Conservation (phyloP, 768 basidiomycete species). For the Xanthoconium stramineum region DNA sequence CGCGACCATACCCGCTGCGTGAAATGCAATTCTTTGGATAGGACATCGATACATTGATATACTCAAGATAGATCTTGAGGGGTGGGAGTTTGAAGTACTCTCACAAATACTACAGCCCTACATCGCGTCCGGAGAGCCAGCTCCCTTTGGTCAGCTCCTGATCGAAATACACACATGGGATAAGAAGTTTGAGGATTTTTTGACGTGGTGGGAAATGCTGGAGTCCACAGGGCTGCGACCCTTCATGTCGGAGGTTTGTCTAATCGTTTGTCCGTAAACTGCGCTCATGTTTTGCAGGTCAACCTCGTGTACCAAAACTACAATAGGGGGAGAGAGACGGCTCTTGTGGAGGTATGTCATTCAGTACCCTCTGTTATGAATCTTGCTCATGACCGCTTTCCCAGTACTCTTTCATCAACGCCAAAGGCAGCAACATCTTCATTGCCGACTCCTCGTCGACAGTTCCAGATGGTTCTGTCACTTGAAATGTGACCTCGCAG, state of each 20-base stretch:
- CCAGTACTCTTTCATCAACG: conserved; percentile 55
- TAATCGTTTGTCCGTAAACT: not conserved
- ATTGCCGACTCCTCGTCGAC: conserved; percentile 26
- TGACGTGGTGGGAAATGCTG: conserved; percentile 45
- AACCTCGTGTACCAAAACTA: conserved; percentile 60
- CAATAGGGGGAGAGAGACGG: conserved; percentile 42
- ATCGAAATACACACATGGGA: conserved; percentile 44
- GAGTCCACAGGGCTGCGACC: conserved; percentile 46
- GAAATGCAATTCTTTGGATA: conserved; percentile 6
- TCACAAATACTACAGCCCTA: conserved; percentile 38
- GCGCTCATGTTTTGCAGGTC: conserved; percentile 35
- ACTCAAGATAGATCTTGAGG: conserved; percentile 47
- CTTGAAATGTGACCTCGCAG: conserved; percentile 6
- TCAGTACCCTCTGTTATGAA: not conserved
- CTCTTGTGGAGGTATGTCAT: conserved; percentile 46
- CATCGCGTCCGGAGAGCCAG: conserved; percentile 32
- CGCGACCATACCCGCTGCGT: not conserved
- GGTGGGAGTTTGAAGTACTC: conserved; percentile 46
- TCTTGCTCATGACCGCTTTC: not conserved
- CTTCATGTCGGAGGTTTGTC: conserved; percentile 42
- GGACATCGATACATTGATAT: conserved; percentile 39
- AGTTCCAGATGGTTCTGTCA: conserved; percentile 7
- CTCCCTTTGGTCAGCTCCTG: conserved; percentile 47
- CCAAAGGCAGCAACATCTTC: conserved; percentile 49
- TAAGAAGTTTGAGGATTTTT: conserved; percentile 35